Evolutionary conservation across 352 stramenopile species (phyloP), one percentile per base, ranked within the genome.

Genomic region (Pythium sukuiense): DNA sequence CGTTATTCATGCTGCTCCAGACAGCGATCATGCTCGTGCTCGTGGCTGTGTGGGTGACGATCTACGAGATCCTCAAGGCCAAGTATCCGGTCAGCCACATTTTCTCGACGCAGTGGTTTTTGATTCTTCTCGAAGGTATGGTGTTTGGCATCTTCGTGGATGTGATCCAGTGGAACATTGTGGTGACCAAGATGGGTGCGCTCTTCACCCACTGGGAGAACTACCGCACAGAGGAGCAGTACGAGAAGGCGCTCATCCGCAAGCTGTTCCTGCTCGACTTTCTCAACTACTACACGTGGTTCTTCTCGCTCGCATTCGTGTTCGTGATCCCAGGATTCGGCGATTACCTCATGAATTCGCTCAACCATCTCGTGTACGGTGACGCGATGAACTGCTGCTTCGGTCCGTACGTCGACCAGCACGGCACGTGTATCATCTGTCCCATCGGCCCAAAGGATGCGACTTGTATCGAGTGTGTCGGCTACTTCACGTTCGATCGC

Each of bases 201-300:
- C 69, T 96, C 5, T 93, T 96, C 52, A 96, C 88, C 3, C 80
- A 90, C 62, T 96, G 88, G 88, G 88, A 96, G 65, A 96, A 96
- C 65, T 95, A 92, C 65, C 76, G 76, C 18, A 96, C 88, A 0
- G 83, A 93, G 53, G 88, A 96, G 64, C 80, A 91, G 64, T 93
- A 89, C 63, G 88, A 96, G 63, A 88, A 82, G 55, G 76, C 86
- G 14, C 67, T 96, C 35, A 88, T 96, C 53, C 80, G 83, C 14
- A 95, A 96, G 63, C 72, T 96, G 13, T 93, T 96, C 49, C 39
- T 93, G 45, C 67, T 96, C 27, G 88, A 96, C 55, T 96, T 96
- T 53, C 71, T 96, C 30, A 96, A 96, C 76, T 96, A 96, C 76
- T 96, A 94, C 73, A 96, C 87, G 59, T 96, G 88, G 88, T 96